phyloP scores from a whole-genome alignment of 495 filamentous ascomycete genomes.

The Talaromyces ruber region DNA sequence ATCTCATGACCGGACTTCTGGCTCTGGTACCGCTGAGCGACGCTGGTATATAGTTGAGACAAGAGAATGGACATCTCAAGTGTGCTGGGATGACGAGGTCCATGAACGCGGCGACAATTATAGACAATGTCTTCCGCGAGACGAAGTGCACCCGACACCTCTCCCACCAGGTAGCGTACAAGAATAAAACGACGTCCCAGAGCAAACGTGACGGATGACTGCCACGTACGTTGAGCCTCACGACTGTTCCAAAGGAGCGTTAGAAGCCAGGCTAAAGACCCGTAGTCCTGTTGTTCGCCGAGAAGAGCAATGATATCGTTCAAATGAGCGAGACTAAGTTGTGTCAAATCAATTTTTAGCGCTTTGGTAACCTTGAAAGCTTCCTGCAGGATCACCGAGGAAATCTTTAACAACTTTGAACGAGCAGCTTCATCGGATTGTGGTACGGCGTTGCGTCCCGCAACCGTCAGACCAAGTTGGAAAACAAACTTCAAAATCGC shows the following conservation, averaged over 20 bases:
- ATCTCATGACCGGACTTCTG: constrained; percentile 24
- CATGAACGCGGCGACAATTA: constrained; percentile 33
- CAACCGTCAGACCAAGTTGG: constrained; percentile 19
- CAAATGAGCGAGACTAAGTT: constrained; percentile 20
- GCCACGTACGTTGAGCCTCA: constrained; percentile 15
- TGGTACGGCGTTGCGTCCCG: constrained; percentile 13
- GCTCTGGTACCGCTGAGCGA: constrained; percentile 24
- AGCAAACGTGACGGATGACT: constrained; percentile 19
- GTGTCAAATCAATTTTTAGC: constrained; percentile 19
- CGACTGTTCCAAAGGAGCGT: constrained; percentile 25
- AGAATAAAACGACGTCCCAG: constrained; percentile 29
- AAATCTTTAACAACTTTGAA: constrained; percentile 16
- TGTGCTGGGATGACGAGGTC: constrained; percentile 22
- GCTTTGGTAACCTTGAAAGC: constrained; percentile 17
- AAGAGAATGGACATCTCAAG: constrained; percentile 30
- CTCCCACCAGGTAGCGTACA: constrained; percentile 26
- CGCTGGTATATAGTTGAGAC: constrained; percentile 29
- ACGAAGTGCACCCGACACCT: constrained; percentile 21
- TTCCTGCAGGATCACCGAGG: constrained; percentile 15
- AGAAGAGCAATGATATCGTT: constrained; percentile 27
- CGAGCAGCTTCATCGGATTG: constrained; percentile 11
- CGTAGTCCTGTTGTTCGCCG: constrained; percentile 29
- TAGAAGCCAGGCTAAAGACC: constrained; percentile 27
- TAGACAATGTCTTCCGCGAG: constrained; percentile 35
- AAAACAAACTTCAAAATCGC: constrained; percentile 22